A percentile compares a stretch with the other conserved stretches of the same genome.
Evolutionary conservation across 176 grass and related monocot species (phyloP).

Genomic region (Triticum urartu): DNA sequence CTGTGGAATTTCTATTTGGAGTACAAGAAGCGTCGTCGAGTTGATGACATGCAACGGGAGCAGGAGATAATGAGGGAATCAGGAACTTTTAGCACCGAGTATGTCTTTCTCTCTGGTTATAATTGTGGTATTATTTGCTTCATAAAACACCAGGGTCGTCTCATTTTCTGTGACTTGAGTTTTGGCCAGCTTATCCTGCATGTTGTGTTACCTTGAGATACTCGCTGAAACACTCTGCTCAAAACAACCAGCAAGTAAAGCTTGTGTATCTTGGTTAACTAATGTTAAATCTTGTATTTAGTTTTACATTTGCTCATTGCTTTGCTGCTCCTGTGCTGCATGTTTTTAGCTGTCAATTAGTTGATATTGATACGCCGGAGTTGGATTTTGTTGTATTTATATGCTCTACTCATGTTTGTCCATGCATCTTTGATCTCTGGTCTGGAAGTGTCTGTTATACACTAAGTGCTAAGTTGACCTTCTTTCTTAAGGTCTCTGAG

Average conservation of each 20-base stretch:
- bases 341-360: background rate
- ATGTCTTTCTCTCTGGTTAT: slow-evolving; percentile 26
- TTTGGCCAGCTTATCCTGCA: background rate
- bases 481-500: background rate
- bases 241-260: background rate
- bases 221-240: background rate
- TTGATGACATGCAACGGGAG: slow-evolving; percentile 78
- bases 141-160: background rate
- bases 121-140: background rate
- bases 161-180: background rate
- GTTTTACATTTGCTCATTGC: background rate
- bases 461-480: background rate
- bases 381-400: background rate
- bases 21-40: slow-evolving; percentile 60
- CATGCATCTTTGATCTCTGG: no score
- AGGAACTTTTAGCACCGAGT: slow-evolving; percentile 77
- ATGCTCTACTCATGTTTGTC: no score
- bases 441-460: background rate
- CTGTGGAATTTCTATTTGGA: slow-evolving; percentile 75
- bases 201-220: background rate
- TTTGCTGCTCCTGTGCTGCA: background rate
- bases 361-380: background rate
- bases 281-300: no score
- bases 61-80: slow-evolving; percentile 69
- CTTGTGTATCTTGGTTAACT: background rate